Evolutionary conservation across 2,329 filamentous ascomycete species (phyloP), one percentile per base, ranked within the genome.

Genomic region (Rachicladosporium sp.): DNA sequence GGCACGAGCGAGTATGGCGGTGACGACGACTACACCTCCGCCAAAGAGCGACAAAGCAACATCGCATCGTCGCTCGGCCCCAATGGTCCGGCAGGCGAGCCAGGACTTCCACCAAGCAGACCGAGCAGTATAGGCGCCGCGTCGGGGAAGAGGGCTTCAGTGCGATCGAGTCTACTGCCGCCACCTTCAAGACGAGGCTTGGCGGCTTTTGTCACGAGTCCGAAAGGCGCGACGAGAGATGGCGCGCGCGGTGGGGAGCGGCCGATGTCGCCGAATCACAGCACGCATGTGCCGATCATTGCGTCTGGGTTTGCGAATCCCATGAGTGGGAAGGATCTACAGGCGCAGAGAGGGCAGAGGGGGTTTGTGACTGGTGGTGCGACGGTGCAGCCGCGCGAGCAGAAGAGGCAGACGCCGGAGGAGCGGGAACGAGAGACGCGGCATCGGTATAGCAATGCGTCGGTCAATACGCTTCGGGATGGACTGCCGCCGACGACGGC

Each of bases 241-340:
- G 40, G 42, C 21, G 43, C 66, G 66, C 36, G 66, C 69, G 48
- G 52, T 65, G 31, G 31, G 12, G 55, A 40, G 57, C 56, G 52
- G 41, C 71, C 69, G 10, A 89, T 80, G 48, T 71, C 83, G 32
- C 70, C 81, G 34, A 40, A 50, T 29, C 87, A 80, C 57, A 76
- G 80, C 54, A 91, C 84, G 32, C 91, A 98, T 68, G 87, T 93
- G 12, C 88, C 91, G 1, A 87, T 82, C 2, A 67, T 98, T 38
- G 81, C 86, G 10, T 82, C 89, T 55, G 89, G 85, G 39, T 96
- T 98, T 66, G 94, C 93, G 57, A 82, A 81, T 13, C 91, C 91
- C 31, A 93, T 98, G 86, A 96, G 88, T 64, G 93, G 89, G 15
- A 87, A 94, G 59, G 82, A 86, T 58, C 69, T 96, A 37, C 89